Percentiles rank a stretch among this genome's conserved stretches.
Conservation (phyloP, 2,329 filamentous ascomycete genomes). For the Biscogniauxia mediterranea region DNA sequence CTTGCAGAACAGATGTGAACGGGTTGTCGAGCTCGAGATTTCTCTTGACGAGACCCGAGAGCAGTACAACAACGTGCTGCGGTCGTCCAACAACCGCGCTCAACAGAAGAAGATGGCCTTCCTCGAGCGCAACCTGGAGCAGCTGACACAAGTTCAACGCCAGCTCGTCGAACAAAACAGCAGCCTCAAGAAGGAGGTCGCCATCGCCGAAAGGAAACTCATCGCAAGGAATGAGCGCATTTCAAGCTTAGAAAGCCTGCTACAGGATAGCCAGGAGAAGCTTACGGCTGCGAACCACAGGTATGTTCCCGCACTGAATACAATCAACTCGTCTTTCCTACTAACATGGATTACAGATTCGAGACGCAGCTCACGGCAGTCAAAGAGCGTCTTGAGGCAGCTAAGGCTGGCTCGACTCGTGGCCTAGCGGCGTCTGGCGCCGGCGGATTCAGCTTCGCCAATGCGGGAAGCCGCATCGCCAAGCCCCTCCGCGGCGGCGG, state of each 20-base stretch:
- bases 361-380: constrained; percentile 95
- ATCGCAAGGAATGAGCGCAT: constrained; percentile 97
- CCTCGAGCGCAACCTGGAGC: constrained; percentile 95
- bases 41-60: constrained; percentile 95
- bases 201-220: constrained; percentile 95
- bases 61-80: constrained; percentile 98
- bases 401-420: constrained; percentile 86
- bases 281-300: constrained; percentile 95
- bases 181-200: constrained; percentile 96
- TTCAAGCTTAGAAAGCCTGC: constrained; percentile 83
- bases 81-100: constrained; percentile 94
- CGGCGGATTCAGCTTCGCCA: constrained; percentile 69
- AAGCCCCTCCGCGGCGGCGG: constrained; percentile 66
- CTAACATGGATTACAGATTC: constrained; percentile 63
- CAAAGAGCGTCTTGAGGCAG: constrained; percentile 95
- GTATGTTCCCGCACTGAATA: constrained; percentile 53
- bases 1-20: constrained; percentile 95
- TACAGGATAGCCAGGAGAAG: constrained; percentile 98
- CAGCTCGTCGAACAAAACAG: constrained; percentile 98
- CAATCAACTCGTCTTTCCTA: constrained; percentile 7
- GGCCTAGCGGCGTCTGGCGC: constrained; percentile 65
- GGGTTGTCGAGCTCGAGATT: constrained; percentile 97
- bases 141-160: constrained; percentile 93
- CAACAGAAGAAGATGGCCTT: constrained; percentile 99
- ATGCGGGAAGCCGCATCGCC: constrained; percentile 64